Base-by-base conservation (phyloP, 1,284 basidiomycete genomes). In the Boletellus deceptivus region DNA sequence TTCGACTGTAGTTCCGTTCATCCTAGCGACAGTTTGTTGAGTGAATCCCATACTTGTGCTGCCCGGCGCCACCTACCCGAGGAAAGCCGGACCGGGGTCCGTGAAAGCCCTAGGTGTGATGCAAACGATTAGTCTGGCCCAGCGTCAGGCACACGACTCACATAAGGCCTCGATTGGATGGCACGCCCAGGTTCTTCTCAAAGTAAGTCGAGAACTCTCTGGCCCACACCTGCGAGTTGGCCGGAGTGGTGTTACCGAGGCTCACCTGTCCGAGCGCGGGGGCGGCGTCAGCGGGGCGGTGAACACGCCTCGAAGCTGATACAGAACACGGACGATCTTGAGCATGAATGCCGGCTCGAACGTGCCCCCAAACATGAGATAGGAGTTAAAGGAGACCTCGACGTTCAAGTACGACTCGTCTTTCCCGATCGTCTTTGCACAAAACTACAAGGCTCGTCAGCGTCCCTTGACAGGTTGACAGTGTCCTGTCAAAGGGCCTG, bases 341-440 rank as follows among this genome's bases (percentile, higher is more conserved):
- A 86, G 67, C 45, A 76, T 67, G 63, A 83, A 78, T 1, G 83
- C 81, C 24, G 84, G 85, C 16, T 85, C 84, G 45, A 84, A 78
- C 9, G 76, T 77, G 6, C 83, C 84, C 16, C 60, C 70, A 61
- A 82, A 86, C 6, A 79, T 75, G 55, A 85, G 72, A 33, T 70
- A 73, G 46, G 85, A 80, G 51, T 82, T 79, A 66, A 83, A 75
- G 16, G 64, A 73, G 58, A 81, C 76, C 50, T 73, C 72, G 52
- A 80, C 69, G 10, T 72, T 73, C 54, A 87, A 79, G 55, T 75
- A 75, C 7, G 54, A 39, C 58, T 83, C 77, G 0, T 82, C 82
- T 61, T 85, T 86, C 2, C 65, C 65, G 43, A 86, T 64, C 4
- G 73, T 70, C 24, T 48, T 27, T 10, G 52, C 49, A 34, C 64